Conservation (phyloP, 2,329 filamentous ascomycete genomes). For the Pseudogymnoascus sp. region DNA sequence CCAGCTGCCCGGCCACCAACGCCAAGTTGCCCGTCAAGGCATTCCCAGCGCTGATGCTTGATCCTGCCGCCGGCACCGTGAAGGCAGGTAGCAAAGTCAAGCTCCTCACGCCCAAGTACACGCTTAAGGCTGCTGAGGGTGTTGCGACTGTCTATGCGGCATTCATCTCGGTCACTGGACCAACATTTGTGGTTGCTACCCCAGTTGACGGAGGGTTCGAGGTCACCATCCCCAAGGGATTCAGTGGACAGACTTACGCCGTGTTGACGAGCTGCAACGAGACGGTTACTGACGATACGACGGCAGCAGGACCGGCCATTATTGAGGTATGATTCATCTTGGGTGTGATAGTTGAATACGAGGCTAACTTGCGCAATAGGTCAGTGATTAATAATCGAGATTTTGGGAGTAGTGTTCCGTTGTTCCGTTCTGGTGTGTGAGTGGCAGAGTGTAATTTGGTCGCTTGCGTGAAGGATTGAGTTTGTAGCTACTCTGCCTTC, state of each 20-base stretch:
- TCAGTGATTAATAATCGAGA: not conserved
- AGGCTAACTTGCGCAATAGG: not conserved
- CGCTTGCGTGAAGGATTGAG: not conserved
- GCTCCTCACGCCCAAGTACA: conserved; percentile 23
- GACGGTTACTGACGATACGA: conserved; percentile 29
- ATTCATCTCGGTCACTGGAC: conserved; percentile 34
- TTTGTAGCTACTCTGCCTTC: not conserved
- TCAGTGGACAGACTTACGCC: conserved; percentile 34
- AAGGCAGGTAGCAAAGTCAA: conserved; percentile 19
- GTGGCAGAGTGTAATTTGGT: conserved; percentile 3
- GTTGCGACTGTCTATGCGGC: conserved; percentile 28
- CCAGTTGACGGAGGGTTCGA: conserved; percentile 21
- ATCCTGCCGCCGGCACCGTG: conserved; percentile 20
- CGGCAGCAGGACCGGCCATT: conserved; percentile 30
- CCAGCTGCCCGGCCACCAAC: conserved; percentile 44
- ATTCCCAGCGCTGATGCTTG: conserved; percentile 42
- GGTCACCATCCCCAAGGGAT: conserved; percentile 26
- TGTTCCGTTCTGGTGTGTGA: not conserved
- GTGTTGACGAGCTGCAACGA: conserved; percentile 31
- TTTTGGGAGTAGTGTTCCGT: not conserved
- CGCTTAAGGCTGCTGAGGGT: conserved; percentile 18
- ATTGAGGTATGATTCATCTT: conserved; percentile 21
- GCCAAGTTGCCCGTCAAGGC: conserved; percentile 49
- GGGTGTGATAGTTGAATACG: not conserved
- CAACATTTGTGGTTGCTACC: conserved; percentile 26